Evolutionary conservation across 2,329 filamentous ascomycete genomes (phyloP).

Genomic region (Gnomoniopsis smithogilvyi): DNA sequence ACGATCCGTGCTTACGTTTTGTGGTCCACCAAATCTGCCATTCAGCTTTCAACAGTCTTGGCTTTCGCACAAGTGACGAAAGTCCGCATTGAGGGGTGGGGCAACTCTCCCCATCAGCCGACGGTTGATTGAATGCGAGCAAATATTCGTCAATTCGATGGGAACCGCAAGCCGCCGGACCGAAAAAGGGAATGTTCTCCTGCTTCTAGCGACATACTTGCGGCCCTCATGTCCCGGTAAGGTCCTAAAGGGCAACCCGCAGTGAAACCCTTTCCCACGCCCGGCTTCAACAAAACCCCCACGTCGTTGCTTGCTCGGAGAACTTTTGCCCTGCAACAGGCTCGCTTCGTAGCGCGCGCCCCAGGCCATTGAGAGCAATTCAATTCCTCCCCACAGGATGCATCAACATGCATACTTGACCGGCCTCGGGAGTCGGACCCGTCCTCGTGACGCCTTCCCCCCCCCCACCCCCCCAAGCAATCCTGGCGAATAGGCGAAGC

Average conservation of each 20-base stretch:
- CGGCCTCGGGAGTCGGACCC: not conserved
- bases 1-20: not conserved
- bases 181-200: not conserved
- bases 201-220: not conserved
- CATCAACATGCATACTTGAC: not conserved
- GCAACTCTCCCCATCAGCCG: not conserved
- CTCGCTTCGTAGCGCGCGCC: too few relatives aligned
- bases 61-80: not conserved
- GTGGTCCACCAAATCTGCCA: slow-evolving; percentile 2
- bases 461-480: not conserved
- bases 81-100: not conserved
- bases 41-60: not conserved
- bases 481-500: not conserved
- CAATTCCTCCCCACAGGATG: too few relatives aligned
- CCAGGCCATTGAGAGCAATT: too few relatives aligned
- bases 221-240: not conserved
- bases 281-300: not conserved
- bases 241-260: not conserved
- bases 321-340: not conserved
- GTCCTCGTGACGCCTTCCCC: not conserved
- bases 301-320: not conserved
- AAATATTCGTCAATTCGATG: not conserved
- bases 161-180: not conserved
- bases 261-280: not conserved
- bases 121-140: not conserved